Conservation (phyloP, 73 alveolate genomes). For the Paramecium sexaurelia region DNA sequence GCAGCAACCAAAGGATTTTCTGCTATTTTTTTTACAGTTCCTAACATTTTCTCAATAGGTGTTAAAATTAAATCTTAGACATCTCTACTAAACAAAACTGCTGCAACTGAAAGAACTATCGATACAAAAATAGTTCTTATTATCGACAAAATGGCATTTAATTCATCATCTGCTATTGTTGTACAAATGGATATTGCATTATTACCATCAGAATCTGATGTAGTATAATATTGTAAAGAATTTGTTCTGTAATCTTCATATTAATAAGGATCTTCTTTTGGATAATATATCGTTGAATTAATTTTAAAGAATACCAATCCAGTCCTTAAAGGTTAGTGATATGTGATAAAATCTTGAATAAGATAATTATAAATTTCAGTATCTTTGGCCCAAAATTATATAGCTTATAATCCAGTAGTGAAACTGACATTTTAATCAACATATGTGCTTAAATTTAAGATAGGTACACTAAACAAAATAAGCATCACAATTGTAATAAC, state of each 20-base stretch:
- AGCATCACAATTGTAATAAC: slow-evolving; percentile 88
- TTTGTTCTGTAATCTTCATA: not conserved
- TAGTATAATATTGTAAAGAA: slow-evolving; percentile 11
- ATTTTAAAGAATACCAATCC: slow-evolving; percentile 12
- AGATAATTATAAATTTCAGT: not conserved
- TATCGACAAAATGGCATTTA: slow-evolving; percentile 80
- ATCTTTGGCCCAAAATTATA: not conserved
- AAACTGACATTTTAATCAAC: slow-evolving; percentile 55
- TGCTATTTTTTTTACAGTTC: slow-evolving; percentile 91
- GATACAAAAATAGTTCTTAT: slow-evolving; percentile 91
- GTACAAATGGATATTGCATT: not conserved
- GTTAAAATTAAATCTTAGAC: slow-evolving; percentile 85
- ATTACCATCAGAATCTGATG: slow-evolving; percentile 1
- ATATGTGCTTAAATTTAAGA: slow-evolving; percentile 72
- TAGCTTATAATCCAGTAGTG: slow-evolving; percentile 58
- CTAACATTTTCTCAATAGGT: slow-evolving; percentile 96
- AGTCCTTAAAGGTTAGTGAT: not conserved
- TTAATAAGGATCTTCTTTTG: not conserved
- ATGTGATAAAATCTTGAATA: not conserved
- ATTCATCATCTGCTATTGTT: not conserved
- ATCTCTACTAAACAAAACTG: slow-evolving; percentile 87
- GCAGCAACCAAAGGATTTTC: slow-evolving; percentile 96
- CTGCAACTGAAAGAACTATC: slow-evolving; percentile 86
- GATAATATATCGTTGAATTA: not conserved
- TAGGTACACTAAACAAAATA: slow-evolving; percentile 84